Base-by-base conservation (phyloP, 2,329 filamentous ascomycete species). In the Nemania abortiva region DNA sequence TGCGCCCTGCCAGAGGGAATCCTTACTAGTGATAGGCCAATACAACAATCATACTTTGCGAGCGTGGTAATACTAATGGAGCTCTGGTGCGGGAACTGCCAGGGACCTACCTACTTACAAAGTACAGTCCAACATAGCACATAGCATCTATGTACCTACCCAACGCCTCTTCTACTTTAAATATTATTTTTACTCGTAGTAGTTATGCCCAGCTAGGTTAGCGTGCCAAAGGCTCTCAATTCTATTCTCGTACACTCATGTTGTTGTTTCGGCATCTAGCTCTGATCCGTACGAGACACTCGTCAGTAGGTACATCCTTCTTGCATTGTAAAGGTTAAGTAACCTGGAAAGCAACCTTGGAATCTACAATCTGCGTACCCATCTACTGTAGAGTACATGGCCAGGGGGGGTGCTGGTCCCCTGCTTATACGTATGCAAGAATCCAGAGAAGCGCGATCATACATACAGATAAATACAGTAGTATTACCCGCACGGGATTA, bases 1-100 rank as follows among this genome's bases (percentile, higher is more conserved):
- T 15, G 24, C 13, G 20, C 37, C 24, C 20, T 53, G 13, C 57
- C 31, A 47, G 13, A n/a, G 20, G 34, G 22, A 55, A 15, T 66
- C 22, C 15, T 29, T 50, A 50, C 22, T 39, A 20, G 42, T 47
- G 47, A 68, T 50, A 65, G 29, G 50, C 61, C 66, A 53, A 57
- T 27, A 50, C 59, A 24, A 60, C 15, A 29, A n/a, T 24, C 29
- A 52, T 27, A 37, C 34, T 37, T 34, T 37, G 11, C 27, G 42
- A 13, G 10, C 24, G 22, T 54, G 57, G 11, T 61, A 31, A 53
- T 52, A n/a, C 18, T 22, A 34, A 58, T 52, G 34, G 42, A 50
- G 42, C 61, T 63, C 39, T 42, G 52, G 49, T 34, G 42, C 39
- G 52, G 34, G 34, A 52, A 39, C 52, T 66, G 50, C 42, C 47